These are phyloP conservation scores for Rubia occidens DNA, from an alignment of 305 asterid species.

Conservation along the genomic window DNA sequence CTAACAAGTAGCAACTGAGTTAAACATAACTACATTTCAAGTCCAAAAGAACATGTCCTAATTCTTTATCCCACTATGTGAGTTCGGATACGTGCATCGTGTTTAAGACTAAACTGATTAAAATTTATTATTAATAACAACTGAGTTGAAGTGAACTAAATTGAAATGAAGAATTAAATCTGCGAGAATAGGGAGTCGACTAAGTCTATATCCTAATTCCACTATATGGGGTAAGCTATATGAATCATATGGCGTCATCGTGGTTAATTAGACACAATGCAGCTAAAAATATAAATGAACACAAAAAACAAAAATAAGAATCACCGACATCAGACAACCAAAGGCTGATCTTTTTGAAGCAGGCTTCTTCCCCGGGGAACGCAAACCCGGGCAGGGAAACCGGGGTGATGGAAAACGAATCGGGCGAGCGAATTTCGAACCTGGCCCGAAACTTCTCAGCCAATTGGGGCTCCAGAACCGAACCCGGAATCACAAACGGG, in stretches of 20 bases:
- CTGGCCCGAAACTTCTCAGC: constrained; percentile 46
- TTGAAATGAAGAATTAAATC: background rate
- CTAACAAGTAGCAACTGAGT: background rate
- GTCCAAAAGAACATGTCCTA: background rate
- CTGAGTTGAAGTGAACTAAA: background rate
- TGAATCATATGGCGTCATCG: background rate
- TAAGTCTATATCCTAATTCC: too few relatives aligned
- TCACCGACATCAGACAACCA: constrained; percentile 47
- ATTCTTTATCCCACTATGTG: background rate
- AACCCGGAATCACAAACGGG: constrained; percentile 11
- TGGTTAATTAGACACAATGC: background rate
- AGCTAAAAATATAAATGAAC: background rate
- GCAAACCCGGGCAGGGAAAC: constrained; percentile 38
- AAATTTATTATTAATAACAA: background rate
- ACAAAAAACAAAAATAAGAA: background rate
- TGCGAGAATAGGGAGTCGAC: too few relatives aligned
- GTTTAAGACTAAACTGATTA: background rate
- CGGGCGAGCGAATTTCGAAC: constrained; percentile 72
- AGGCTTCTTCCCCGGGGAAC: constrained; percentile 51
- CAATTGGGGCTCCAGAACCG: constrained; percentile 14
- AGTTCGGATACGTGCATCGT: background rate
- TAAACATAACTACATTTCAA: background rate
- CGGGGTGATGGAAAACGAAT: constrained; percentile 68
- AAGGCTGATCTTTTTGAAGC: constrained; percentile 45
- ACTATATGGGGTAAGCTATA: background rate